Conservation (phyloP, 208 protist species). For the Acanthamoeba sp. region DNA sequence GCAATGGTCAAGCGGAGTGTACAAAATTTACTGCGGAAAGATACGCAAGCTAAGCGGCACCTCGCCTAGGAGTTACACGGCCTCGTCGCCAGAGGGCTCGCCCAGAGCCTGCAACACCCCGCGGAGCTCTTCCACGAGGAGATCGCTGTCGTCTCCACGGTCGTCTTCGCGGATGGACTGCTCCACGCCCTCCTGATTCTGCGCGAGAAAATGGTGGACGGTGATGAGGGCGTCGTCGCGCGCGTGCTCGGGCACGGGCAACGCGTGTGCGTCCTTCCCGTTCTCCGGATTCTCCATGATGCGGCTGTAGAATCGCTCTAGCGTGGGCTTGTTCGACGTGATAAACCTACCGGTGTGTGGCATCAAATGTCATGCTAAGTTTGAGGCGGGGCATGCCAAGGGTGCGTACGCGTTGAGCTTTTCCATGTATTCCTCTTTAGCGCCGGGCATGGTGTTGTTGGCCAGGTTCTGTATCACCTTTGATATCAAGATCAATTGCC, state of each 20-base stretch:
- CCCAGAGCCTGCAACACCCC: background rate
- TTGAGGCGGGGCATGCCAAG: no score
- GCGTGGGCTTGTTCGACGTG: conserved; percentile 39
- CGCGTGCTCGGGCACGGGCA: conserved; percentile 10
- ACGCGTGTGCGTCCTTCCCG: background rate
- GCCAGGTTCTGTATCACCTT: conserved; percentile 74
- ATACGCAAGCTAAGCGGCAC: no score
- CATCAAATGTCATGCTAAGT: no score
- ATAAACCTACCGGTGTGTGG: no score
- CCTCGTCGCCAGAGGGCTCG: background rate
- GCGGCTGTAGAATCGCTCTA: conserved; percentile 60
- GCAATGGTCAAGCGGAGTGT: no score
- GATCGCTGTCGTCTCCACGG: background rate
- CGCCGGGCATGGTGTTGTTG: conserved; percentile 63
- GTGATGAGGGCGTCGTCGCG: background rate
- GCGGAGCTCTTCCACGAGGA: conserved; percentile 65
- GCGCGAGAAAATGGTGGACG: background rate
- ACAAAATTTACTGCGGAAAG: no score
- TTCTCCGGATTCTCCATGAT: conserved; percentile 35
- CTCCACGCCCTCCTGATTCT: conserved; percentile 36
- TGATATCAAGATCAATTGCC: conserved; percentile 54
- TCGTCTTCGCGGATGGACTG: conserved; percentile 9
- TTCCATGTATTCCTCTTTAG: conserved; percentile 76
- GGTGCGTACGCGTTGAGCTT: conserved; percentile 69
- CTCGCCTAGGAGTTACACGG: no score